Evolutionary conservation across 345 rosid species (phyloP).

Genomic region (thale cress (Arabidopsis thaliana)): DNA sequence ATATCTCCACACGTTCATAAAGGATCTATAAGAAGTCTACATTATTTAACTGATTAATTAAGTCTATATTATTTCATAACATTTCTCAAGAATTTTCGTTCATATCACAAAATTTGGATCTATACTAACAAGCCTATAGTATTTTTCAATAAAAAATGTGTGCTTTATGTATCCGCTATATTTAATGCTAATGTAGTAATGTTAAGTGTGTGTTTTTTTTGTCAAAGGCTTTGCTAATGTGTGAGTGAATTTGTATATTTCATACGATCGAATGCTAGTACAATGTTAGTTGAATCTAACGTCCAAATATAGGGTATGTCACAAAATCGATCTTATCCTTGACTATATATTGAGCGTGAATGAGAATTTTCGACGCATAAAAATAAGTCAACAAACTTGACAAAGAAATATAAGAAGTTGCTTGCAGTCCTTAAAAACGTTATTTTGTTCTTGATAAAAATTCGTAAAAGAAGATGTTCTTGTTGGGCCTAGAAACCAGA

Average conservation of each 20-base stretch:
- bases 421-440: neutral
- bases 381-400: conserved; percentile 16
- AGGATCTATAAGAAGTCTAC: neutral
- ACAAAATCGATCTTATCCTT: conserved; percentile 3
- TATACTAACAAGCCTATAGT: neutral
- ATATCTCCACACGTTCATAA: conserved; percentile 10
- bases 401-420: neutral
- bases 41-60: neutral
- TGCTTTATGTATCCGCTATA: neutral
- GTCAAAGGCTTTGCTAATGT: no score
- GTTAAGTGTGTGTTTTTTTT: neutral
- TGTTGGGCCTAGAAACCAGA: conserved; percentile 10
- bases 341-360: neutral
- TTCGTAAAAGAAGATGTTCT: neutral
- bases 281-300: neutral
- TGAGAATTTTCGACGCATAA: neutral
- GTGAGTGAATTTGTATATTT: no score
- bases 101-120: neutral
- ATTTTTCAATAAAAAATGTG: neutral
- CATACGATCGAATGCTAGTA: neutral
- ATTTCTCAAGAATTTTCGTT: neutral
- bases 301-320: neutral
- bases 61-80: conserved; percentile 16
- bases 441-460: neutral
- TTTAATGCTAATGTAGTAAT: neutral